Percentiles rank a stretch among this genome's conserved stretches.
phyloP scores from a whole-genome alignment of 1,139 yeast genomes.

The Trichomonascaceae sp. region DNA sequence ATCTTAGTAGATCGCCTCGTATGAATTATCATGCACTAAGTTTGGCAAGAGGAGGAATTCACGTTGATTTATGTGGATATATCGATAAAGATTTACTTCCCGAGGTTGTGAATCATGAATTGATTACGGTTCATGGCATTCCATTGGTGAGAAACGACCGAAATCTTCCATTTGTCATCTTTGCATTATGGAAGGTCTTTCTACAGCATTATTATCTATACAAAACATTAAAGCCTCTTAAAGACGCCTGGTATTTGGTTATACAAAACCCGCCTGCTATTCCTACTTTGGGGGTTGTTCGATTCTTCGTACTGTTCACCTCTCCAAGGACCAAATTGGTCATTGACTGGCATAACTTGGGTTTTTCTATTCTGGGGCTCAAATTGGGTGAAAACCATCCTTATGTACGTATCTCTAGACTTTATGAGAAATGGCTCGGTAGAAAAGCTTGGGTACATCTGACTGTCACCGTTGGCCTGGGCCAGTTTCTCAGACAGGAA shows the following conservation, averaged over 20 bases:
- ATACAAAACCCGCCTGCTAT: constrained; percentile 89
- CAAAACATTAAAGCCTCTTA: constrained; percentile 44
- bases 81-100: constrained; percentile 37
- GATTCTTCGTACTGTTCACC: constrained; percentile 47
- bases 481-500: constrained; percentile 46
- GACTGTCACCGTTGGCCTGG: constrained; percentile 78
- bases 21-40: constrained; percentile 89
- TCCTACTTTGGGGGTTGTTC: constrained; percentile 65
- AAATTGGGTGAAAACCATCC: constrained; percentile 53
- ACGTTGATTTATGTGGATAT: constrained; percentile 84
- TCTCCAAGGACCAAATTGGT: constrained; percentile 59
- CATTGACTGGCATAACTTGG: constrained; percentile 96
- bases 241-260: constrained; percentile 64
- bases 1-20: constrained; percentile 91
- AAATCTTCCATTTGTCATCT: constrained; percentile 49
- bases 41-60: constrained; percentile 60
- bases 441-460: constrained; percentile 61
- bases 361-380: constrained; percentile 73
- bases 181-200: constrained; percentile 55
- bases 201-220: constrained; percentile 48
- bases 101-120: constrained; percentile 22
- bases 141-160: constrained; percentile 40
- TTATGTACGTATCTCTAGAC: constrained; percentile 52
- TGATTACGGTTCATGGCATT: constrained; percentile 34
- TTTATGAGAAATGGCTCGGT: constrained; percentile 43